Conservation (phyloP, 2,329 filamentous ascomycete genomes). For the Aureobasidium sp. region DNA sequence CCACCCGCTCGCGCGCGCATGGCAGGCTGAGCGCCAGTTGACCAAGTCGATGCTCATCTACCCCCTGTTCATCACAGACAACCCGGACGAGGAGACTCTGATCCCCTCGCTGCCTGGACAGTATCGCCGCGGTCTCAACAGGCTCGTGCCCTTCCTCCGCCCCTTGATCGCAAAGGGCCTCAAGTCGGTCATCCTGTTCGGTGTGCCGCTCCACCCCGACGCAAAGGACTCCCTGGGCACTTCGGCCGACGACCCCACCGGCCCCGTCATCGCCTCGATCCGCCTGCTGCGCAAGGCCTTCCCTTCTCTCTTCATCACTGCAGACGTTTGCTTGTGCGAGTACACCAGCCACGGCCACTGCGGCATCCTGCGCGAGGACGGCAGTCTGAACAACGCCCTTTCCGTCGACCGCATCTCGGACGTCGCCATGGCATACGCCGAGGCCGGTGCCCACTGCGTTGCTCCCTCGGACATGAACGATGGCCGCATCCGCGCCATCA, state of each 20-base stretch:
- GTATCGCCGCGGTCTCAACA: constrained; percentile 78
- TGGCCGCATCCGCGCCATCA: constrained; percentile 92
- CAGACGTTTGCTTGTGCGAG: constrained; percentile 95
- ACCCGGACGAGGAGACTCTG: constrained; percentile 80
- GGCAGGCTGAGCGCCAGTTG: constrained; percentile 45
- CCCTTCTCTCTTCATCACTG: constrained; percentile 81
- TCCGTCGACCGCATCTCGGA: constrained; percentile 93
- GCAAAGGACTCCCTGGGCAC: constrained; percentile 89
- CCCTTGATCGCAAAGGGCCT: constrained; percentile 85
- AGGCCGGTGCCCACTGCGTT: constrained; percentile 90
- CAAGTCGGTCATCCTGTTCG: constrained; percentile 88
- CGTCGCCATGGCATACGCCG: constrained; percentile 96
- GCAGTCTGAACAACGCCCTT: constrained; percentile 82
- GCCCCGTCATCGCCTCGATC: constrained; percentile 83
- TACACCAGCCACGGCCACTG: constrained; percentile 98
- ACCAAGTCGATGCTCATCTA: constrained; percentile 93
- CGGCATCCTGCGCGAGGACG: constrained; percentile 88
- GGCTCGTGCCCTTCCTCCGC: constrained; percentile 71
- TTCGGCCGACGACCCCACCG: constrained; percentile 82
- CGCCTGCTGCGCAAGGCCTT: constrained; percentile 75
- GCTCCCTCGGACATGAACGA: constrained; percentile 99
- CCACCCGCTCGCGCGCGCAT: constrained; percentile 42
- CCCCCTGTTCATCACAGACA: constrained; percentile 91
- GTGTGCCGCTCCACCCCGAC: constrained; percentile 72
- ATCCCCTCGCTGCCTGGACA: constrained; percentile 91